phyloP scores from a whole-genome alignment of 345 rosid species.

The Gossypioides kirkii region DNA sequence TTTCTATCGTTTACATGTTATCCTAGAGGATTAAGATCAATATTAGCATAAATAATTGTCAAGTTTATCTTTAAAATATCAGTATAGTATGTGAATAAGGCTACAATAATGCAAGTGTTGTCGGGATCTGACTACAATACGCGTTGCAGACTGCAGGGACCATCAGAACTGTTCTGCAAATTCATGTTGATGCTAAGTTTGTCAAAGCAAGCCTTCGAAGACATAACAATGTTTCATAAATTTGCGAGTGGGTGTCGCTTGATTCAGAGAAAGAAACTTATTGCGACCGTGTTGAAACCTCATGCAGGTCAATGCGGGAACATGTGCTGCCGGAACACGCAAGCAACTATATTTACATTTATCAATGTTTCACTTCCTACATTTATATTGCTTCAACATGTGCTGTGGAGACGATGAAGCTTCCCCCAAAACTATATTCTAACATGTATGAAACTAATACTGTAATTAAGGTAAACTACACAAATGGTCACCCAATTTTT shows the following conservation, averaged over 20 bases:
- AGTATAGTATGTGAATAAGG: not conserved
- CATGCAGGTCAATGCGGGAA: not conserved
- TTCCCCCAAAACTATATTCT: not conserved
- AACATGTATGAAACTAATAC: not conserved
- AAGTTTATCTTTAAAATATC: not conserved
- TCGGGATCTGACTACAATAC: not conserved
- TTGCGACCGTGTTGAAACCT: not conserved
- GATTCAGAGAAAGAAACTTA: not conserved
- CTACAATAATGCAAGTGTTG: not conserved
- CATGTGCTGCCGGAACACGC: slow-evolving; percentile 13
- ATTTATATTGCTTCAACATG: not conserved
- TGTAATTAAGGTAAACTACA: too few relatives aligned
- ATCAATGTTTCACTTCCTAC: not conserved
- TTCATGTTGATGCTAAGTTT: not conserved
- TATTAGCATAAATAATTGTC: not conserved
- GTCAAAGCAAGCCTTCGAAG: not conserved
- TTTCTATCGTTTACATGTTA: not conserved
- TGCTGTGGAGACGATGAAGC: slow-evolving; percentile 12
- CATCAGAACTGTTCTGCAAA: not conserved
- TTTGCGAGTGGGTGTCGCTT: not conserved
- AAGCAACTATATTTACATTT: not conserved
- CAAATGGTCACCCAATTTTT: too few relatives aligned
- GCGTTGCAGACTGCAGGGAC: not conserved
- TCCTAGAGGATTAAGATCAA: too few relatives aligned
- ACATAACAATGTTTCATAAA: not conserved